Conservation (phyloP, 2,329 filamentous ascomycete genomes). For the Colletotrichum spaethianum region DNA sequence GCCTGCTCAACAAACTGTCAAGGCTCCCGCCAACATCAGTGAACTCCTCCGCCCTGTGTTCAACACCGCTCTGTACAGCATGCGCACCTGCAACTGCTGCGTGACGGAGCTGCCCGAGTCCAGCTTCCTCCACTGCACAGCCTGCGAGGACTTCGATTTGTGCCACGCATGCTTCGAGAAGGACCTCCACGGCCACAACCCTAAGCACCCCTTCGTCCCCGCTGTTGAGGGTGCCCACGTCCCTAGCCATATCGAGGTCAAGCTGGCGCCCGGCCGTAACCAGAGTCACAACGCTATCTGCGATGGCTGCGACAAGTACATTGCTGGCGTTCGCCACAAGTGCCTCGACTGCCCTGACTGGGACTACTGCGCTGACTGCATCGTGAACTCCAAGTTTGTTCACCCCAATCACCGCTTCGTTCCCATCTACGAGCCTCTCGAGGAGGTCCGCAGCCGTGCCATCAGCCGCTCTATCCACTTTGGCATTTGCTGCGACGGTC, state of each 20-base stretch:
- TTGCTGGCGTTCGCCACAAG: conserved; percentile 93
- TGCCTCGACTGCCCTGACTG: conserved; percentile 97
- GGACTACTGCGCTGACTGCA: conserved; percentile 90
- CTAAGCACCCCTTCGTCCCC: conserved; percentile 83
- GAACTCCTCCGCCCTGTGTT: conserved; percentile 33
- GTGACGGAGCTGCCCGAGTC: conserved; percentile 79
- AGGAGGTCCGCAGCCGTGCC: conserved; percentile 55
- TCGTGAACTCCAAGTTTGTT: conserved; percentile 74
- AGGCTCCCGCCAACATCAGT: conserved; percentile 37
- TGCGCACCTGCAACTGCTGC: conserved; percentile 80
- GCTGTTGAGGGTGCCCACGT: conserved; percentile 75
- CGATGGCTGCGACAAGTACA: conserved; percentile 92
- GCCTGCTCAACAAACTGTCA: conserved; percentile 41
- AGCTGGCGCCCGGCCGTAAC: conserved; percentile 85
- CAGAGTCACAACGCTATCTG: conserved; percentile 90
- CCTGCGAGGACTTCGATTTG: conserved; percentile 92
- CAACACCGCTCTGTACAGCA: conserved; percentile 46
- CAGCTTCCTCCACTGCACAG: conserved; percentile 86
- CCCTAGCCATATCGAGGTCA: conserved; percentile 72
- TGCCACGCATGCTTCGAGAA: conserved; percentile 85
- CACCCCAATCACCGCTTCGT: conserved; percentile 93
- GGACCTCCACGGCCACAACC: conserved; percentile 90
- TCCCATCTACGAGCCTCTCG: conserved; percentile 83
- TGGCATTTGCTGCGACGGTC: conserved; percentile 96
- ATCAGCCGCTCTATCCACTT: conserved; percentile 72